Percentiles rank a stretch among this genome's conserved stretches.
These are phyloP conservation scores for Russula brevipes DNA, from an alignment of 768 basidiomycete species.

Conservation along the genomic window DNA sequence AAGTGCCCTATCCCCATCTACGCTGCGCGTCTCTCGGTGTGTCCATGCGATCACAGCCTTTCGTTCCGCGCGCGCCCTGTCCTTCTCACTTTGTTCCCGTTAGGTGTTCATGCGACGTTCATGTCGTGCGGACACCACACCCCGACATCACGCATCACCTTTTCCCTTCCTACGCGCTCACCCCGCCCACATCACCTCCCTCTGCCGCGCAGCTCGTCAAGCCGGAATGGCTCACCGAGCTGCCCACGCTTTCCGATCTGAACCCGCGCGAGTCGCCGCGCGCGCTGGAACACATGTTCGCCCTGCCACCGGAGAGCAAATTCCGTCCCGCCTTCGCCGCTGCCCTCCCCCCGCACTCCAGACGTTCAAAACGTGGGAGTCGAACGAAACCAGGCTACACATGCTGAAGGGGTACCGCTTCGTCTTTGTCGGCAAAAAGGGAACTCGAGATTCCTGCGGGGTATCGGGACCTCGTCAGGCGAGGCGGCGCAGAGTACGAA, in stretches of 20 bases:
- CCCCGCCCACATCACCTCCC: conserved; percentile 49
- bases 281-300: conserved; percentile 49
- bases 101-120: no score
- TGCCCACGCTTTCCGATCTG: conserved; percentile 46
- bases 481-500: conserved; percentile 60
- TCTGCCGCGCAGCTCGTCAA: conserved; percentile 58
- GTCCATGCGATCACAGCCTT: conserved; percentile 25
- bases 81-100: neutral
- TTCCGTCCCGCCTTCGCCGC: conserved; percentile 56
- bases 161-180: conserved; percentile 45
- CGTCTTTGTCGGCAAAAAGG: conserved; percentile 54
- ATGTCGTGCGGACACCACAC: conserved; percentile 43
- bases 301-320: conserved; percentile 48
- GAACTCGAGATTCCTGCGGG: conserved; percentile 45
- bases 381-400: conserved; percentile 55
- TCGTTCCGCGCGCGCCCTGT: neutral
- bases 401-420: conserved; percentile 54
- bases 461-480: conserved; percentile 48
- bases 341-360: conserved; percentile 46
- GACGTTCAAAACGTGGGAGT: conserved; percentile 56
- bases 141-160: conserved; percentile 62
- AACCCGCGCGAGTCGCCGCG: conserved; percentile 34
- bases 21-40: conserved; percentile 45
- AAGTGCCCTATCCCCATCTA: conserved; percentile 25
- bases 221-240: conserved; percentile 60